phyloP scores from a whole-genome alignment of 257 asterid genomes.

The Verbena officinalis region DNA sequence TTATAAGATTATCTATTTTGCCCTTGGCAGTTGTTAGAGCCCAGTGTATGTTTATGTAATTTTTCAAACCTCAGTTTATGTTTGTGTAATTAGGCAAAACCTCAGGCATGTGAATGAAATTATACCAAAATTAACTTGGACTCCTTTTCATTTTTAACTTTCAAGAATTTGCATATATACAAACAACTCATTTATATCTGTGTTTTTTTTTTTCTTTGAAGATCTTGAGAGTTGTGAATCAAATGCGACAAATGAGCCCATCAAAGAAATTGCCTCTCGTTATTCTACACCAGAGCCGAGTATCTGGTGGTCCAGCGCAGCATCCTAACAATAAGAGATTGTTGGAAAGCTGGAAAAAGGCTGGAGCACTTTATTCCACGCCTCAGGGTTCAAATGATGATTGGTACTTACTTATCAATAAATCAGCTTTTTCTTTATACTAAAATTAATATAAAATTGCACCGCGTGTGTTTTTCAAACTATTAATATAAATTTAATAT shows the following conservation, averaged over 20 bases:
- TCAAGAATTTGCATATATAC: constrained; percentile 2
- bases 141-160: constrained; percentile 16
- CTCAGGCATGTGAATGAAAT: too few relatives aligned
- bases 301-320: constrained; percentile 77
- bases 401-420: constrained; percentile 50
- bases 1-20: too few relatives aligned
- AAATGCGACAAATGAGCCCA: constrained; percentile 56
- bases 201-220: constrained; percentile 33
- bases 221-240: constrained; percentile 67
- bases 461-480: background rate
- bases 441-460: background rate
- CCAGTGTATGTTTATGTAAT: too few relatives aligned
- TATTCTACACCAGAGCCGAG: constrained; percentile 77
- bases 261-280: constrained; percentile 85
- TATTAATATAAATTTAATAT: too few relatives aligned
- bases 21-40: too few relatives aligned
- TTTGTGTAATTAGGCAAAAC: too few relatives aligned
- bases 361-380: constrained; percentile 84
- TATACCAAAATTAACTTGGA: too few relatives aligned
- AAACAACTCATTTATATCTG: constrained; percentile 7
- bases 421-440: background rate
- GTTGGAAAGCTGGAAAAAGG: constrained; percentile 75
- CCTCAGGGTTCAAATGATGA: constrained; percentile 96
- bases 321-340: constrained; percentile 71
- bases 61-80: too few relatives aligned